Base-by-base conservation (phyloP, 2,329 filamentous ascomycete species). In the Pseudogymnoascus sp. region DNA sequence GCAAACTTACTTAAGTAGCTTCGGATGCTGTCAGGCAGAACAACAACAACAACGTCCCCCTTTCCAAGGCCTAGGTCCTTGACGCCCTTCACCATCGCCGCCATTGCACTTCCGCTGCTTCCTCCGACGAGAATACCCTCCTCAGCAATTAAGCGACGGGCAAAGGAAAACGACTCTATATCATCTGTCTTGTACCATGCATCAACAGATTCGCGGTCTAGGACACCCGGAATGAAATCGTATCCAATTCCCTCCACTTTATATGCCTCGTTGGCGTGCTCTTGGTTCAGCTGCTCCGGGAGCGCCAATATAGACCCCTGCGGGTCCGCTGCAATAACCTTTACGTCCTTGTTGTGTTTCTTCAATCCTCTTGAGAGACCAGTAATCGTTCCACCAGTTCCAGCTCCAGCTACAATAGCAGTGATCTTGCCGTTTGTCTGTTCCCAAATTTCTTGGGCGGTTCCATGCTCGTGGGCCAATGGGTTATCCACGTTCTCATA, bases 231-330 rank as follows among this genome's bases (percentile, higher is more conserved):
- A 63, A 99, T 89, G 74, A 99, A 99, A 74, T 99, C 94, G 74
- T 99, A 99, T 18, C 94, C 94, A 69, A 99, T 99, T 43, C 94
- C 94, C 77, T 99, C 94, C 0, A 99, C 94, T 78, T 99, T 97
- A 79, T 99, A 99, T 1, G 87, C 80, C 74, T 91, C 86, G 70
- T 97, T 93, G 63, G 83, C 82, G 71, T 87, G 84, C 65, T 90
- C 87, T 57, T 90, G 79, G 74, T 99, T 99, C 67, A 99, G 78
- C 5, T 74, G 70, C 66, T 88, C 84, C 1, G 94, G 94, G 32
- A 96, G 70, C 8, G 94, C 94, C 57, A 99, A 81, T 67, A 97
- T 91, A 62, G 91, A 96, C 59, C 94, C 94, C 58, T 92, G 84
- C 0, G 94, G 94, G 74, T 99, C 94, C 4, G 93, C 94, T 2